A percentile compares a stretch with the other conserved stretches of the same genome.
Evolutionary conservation across 176 grass and related monocot species (phyloP).

Genomic region (Sorghum bicolor): Sorghum_bicolor_NCBIv3 NC_012878.2:54975001-54975500

Average conservation of each 20-base stretch:
- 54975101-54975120: not conserved
- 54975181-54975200: not conserved
- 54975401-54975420: no score
- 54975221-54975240: slow-evolving; percentile 2
- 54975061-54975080: not conserved
- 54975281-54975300: not conserved
- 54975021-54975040: slow-evolving; percentile 94
- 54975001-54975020: slow-evolving; percentile 89
- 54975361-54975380: not conserved
- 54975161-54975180: not conserved
- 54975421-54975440: no score
- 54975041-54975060: slow-evolving; percentile 16
- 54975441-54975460: no score
- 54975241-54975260: no score
- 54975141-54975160: not conserved
- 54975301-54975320: not conserved
- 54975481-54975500: no score
- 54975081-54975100: not conserved
- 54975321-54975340: not conserved
- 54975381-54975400: no score
- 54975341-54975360: slow-evolving; percentile 17
- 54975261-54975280: no score
- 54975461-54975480: no score
- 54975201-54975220: not conserved
- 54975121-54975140: not conserved